Percentiles rank a stretch among this genome's conserved stretches.
Conservation (phyloP, 257 asterid species). For the Paraleonurus japonicus region DNA sequence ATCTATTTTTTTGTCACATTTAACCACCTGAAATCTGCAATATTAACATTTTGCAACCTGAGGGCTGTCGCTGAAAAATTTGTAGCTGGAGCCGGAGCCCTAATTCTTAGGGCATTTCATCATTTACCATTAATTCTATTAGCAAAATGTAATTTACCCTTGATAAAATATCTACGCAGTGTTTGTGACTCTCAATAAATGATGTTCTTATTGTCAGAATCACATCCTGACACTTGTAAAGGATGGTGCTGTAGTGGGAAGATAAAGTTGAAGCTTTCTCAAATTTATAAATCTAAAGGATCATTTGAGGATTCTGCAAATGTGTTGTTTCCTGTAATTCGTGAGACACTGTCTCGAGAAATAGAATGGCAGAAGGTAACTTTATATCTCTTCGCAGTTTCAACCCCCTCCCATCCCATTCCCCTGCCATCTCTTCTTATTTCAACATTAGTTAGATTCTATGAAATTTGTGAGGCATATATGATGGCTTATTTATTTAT, state of each 20-base stretch:
- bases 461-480: not conserved
- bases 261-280: slow-evolving; percentile 78
- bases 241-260: slow-evolving; percentile 76
- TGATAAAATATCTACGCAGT: not conserved
- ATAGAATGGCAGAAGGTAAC: slow-evolving; percentile 57
- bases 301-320: slow-evolving; percentile 58
- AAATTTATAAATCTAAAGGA: slow-evolving; percentile 71
- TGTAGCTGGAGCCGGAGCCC: not conserved
- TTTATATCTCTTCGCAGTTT: not conserved
- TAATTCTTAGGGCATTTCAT: not conserved
- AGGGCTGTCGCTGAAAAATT: not conserved
- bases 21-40: not conserved
- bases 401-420: not conserved
- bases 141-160: not conserved
- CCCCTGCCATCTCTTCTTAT: slow-evolving; percentile 6
- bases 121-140: not conserved
- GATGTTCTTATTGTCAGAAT: slow-evolving; percentile 32
- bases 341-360: slow-evolving; percentile 60
- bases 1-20: not conserved
- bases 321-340: slow-evolving; percentile 67
- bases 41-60: not conserved
- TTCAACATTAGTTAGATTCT: not conserved
- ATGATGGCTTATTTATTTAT: not conserved
- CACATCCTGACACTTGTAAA: slow-evolving; percentile 33
- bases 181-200: slow-evolving; percentile 21